phyloP scores from a whole-genome alignment of 108 stramenopile species.

The Nitzschia sp. region DNA sequence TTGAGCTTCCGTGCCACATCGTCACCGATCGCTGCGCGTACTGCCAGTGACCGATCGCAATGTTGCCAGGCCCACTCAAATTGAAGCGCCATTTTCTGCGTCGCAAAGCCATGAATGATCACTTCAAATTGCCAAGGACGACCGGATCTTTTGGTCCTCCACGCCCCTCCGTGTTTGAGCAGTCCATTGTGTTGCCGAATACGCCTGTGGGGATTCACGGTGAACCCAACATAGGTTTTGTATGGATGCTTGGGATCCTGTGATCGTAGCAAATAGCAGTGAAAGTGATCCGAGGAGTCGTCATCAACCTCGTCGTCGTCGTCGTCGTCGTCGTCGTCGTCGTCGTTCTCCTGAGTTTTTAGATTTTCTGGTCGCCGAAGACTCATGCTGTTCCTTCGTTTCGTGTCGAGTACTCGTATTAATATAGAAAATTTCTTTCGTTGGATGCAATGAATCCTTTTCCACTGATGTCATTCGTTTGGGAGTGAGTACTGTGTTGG shows the following conservation, averaged over 20 bases:
- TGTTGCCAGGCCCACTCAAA: slow-evolving; percentile 89
- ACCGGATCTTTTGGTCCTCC: slow-evolving; percentile 60
- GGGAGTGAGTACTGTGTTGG: no score
- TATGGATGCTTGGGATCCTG: slow-evolving; percentile 42
- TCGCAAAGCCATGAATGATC: slow-evolving; percentile 64
- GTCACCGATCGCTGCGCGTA: slow-evolving; percentile 56
- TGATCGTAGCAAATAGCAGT: slow-evolving; percentile 59
- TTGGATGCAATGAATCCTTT: no score
- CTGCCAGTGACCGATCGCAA: slow-evolving; percentile 45
- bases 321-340: no score
- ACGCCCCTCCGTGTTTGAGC: slow-evolving; percentile 65
- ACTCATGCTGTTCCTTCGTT: no score
- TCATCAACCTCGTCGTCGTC: no score
- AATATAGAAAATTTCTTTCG: no score
- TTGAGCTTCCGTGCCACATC: slow-evolving; percentile 35
- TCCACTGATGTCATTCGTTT: no score
- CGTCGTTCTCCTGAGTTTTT: no score
- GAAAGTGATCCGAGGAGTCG: slow-evolving; percentile 39
- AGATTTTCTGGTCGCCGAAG: no score
- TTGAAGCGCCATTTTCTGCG: slow-evolving; percentile 64
- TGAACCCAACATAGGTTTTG: slow-evolving; percentile 66
- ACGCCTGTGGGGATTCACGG: slow-evolving; percentile 57
- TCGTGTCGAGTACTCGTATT: no score
- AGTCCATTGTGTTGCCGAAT: slow-evolving; percentile 79
- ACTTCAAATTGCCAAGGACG: slow-evolving; percentile 69